A percentile compares a stretch with the other conserved stretches of the same genome.
These are phyloP conservation scores for Allomyces arbusculus DNA, from an alignment of 192 early-diverging fungal species.

Conservation along the genomic window DNA sequence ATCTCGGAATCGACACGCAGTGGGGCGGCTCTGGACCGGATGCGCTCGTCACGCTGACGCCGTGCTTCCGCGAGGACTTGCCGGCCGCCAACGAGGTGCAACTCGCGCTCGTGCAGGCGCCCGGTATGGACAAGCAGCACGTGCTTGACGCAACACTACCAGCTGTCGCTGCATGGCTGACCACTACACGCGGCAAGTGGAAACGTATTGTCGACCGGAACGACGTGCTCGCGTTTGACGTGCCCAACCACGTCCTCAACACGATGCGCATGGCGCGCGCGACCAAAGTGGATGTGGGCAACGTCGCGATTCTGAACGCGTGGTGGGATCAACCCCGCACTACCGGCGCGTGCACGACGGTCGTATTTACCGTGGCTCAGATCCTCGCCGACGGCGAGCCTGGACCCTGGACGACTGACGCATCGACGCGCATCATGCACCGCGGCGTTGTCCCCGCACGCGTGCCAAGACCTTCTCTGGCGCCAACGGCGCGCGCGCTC, in stretches of 20 bases:
- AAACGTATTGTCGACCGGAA: not conserved
- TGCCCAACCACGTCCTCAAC: not conserved
- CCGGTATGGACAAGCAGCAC: not conserved
- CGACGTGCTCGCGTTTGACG: not conserved
- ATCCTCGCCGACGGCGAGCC: too few relatives aligned
- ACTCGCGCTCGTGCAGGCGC: not conserved
- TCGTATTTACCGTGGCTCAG: too few relatives aligned
- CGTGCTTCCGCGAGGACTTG: not conserved
- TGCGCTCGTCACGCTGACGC: not conserved
- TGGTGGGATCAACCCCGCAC: not conserved
- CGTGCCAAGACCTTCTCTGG: too few relatives aligned
- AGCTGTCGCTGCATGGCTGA: not conserved
- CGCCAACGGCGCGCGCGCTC: too few relatives aligned
- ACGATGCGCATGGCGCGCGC: not conserved
- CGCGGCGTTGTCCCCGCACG: too few relatives aligned
- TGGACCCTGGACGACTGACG: too few relatives aligned
- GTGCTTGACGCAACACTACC: not conserved
- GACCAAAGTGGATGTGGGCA: not conserved
- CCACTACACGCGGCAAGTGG: not conserved
- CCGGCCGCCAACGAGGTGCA: not conserved
- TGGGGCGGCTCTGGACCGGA: not conserved
- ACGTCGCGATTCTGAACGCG: not conserved
- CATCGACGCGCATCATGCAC: too few relatives aligned
- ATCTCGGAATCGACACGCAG: not conserved
- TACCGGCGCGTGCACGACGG: too few relatives aligned